Conservation (phyloP, 371 early-diverging fungal species). For the Mucor circinelloides region DNA sequence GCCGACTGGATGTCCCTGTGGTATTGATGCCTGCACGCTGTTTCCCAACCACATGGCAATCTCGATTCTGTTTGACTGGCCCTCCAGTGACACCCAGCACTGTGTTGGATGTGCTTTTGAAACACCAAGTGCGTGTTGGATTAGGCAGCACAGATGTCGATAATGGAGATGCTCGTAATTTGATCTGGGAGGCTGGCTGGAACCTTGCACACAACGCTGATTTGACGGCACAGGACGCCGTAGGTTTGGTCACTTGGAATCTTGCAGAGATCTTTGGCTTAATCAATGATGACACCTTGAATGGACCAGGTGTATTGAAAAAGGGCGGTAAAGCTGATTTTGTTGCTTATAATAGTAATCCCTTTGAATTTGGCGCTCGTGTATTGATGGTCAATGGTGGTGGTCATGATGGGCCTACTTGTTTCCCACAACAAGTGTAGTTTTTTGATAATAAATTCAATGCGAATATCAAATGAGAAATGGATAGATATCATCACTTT, state of each 20-base stretch:
- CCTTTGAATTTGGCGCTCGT: conserved; percentile 63
- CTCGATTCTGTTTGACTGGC: conserved; percentile 63
- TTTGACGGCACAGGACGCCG: conserved; percentile 55
- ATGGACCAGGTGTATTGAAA: conserved; percentile 24
- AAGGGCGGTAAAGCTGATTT: conserved; percentile 41
- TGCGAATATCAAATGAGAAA: background rate
- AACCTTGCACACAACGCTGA: conserved; percentile 42
- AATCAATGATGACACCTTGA: background rate
- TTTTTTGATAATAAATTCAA: background rate
- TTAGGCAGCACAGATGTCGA: conserved; percentile 59
- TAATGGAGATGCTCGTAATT: conserved; percentile 65
- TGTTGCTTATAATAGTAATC: conserved; percentile 58
- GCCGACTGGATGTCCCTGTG: conserved; percentile 58
- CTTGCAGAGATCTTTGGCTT: conserved; percentile 67
- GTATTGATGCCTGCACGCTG: conserved; percentile 73
- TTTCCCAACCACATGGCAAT: conserved; percentile 64
- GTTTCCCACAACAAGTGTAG: conserved; percentile 42
- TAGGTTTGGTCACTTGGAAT: conserved; percentile 79
- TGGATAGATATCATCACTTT: too few relatives aligned
- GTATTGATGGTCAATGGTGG: conserved; percentile 59
- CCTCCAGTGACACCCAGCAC: conserved; percentile 59
- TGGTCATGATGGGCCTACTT: conserved; percentile 48
- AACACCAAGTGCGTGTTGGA: conserved; percentile 65
- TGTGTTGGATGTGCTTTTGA: conserved; percentile 57
- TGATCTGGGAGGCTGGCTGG: conserved; percentile 79